Conservation (phyloP, 2,329 filamentous ascomycete species). For the Xylaria arbuscula region DNA sequence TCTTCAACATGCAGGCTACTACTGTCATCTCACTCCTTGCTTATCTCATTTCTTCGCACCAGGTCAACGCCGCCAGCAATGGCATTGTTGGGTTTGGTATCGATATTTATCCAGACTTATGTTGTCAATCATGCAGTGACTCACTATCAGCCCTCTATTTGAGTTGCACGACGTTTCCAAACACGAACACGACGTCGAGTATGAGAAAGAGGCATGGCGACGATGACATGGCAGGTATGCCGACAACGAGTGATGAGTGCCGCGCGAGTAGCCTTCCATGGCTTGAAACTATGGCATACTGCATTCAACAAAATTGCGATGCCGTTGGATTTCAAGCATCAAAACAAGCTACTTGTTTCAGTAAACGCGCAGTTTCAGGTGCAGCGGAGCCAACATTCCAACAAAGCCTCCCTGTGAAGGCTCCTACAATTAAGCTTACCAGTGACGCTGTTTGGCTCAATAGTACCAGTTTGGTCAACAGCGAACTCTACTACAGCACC, state of each 20-base stretch:
- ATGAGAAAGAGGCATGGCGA: constrained; percentile 42
- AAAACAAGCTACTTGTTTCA: constrained; percentile 47
- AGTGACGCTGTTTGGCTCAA: constrained; percentile 47
- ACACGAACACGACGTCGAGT: constrained; percentile 8
- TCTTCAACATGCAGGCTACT: constrained; percentile 20
- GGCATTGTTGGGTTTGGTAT: constrained; percentile 48
- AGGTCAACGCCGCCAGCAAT: constrained; percentile 27
- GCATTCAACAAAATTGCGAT: constrained; percentile 35
- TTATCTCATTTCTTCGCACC: background rate
- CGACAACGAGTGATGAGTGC: constrained; percentile 38
- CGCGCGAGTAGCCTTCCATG: constrained; percentile 30
- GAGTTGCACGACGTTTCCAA: constrained; percentile 44
- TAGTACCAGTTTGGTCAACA: constrained; percentile 47
- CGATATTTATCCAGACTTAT: constrained; percentile 44
- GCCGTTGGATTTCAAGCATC: constrained; percentile 34
- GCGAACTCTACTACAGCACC: constrained; percentile 44
- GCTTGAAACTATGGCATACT: constrained; percentile 40
- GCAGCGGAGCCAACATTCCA: constrained; percentile 40
- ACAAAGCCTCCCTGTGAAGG: constrained; percentile 40
- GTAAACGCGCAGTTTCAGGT: constrained; percentile 36
- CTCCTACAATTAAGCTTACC: constrained; percentile 40
- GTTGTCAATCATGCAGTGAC: constrained; percentile 45
- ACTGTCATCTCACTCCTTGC: constrained; percentile 7
- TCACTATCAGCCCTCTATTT: constrained; percentile 43
- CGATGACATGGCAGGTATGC: constrained; percentile 37